These are phyloP conservation scores for Baudoinia panamericana DNA, from an alignment of 495 filamentous ascomycete species.

Conservation along the genomic window DNA sequence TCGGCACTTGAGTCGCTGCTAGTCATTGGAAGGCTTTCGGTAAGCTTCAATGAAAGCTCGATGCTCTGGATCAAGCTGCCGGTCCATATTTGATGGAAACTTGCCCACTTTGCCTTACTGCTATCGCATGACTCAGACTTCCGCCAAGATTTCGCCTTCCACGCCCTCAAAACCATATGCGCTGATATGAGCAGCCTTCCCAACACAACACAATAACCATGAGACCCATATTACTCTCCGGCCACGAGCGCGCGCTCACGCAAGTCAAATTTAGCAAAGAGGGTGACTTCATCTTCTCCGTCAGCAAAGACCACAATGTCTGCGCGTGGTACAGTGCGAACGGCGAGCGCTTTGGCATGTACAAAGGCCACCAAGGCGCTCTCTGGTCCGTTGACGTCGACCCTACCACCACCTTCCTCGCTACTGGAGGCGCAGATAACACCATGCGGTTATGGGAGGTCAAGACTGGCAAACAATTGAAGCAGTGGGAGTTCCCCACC, in stretches of 20 bases:
- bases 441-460: constrained; percentile 96
- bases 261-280: constrained; percentile 98
- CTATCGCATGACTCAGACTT: too few species aligned
- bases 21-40: too few species aligned
- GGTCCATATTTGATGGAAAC: too few species aligned
- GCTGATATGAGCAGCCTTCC: too few species aligned
- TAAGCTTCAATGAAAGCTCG: too few species aligned
- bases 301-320: constrained; percentile 88
- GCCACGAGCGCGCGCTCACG: constrained; percentile 96
- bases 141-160: too few species aligned
- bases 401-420: constrained; percentile 83
- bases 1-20: too few species aligned
- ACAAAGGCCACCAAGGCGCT: constrained; percentile 91
- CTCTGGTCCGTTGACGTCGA: constrained; percentile 98
- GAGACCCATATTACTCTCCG: constrained; percentile 89
- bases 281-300: constrained; percentile 94
- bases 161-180: too few species aligned
- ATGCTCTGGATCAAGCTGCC: too few species aligned
- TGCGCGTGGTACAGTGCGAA: constrained; percentile 72
- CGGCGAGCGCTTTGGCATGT: constrained; percentile 63
- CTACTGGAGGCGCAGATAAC: constrained; percentile 93
- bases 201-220: constrained; percentile 34
- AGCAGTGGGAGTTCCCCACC: constrained; percentile 93
- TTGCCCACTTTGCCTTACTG: too few species aligned
- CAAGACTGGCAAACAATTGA: constrained; percentile 79